Conservation (phyloP, 208 protist genomes). For the Blastocrithidia nonstop region DNA sequence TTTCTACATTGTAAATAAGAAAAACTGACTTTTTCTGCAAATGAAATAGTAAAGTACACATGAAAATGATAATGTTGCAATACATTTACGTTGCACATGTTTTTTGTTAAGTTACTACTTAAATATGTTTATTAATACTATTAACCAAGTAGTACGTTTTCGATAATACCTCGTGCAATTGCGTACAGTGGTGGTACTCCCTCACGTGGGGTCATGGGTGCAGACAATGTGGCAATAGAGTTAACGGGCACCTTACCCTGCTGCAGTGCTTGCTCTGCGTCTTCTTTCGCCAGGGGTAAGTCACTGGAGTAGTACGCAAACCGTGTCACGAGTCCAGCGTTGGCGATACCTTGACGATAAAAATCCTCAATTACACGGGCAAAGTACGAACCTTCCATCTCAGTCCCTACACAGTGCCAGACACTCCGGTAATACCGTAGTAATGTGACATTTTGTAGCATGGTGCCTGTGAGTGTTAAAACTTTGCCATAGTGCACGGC, state of each 20-base stretch:
- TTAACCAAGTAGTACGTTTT: constrained; percentile 27
- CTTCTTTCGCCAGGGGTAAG: constrained; percentile 45
- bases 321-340: constrained; percentile 33
- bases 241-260: constrained; percentile 2
- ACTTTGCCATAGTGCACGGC: constrained; percentile 57
- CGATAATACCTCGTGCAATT: constrained; percentile 65
- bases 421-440: constrained; percentile 73
- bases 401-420: constrained; percentile 66
- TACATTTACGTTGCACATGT: no score
- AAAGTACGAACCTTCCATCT: constrained; percentile 86
- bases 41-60: no score
- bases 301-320: constrained; percentile 85
- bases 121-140: not conserved
- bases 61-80: no score
- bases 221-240: constrained; percentile 28
- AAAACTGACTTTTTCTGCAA: no score
- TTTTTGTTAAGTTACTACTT: not conserved
- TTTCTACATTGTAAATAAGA: no score
- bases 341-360: constrained; percentile 58
- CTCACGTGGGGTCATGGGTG: constrained; percentile 55
- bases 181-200: constrained; percentile 79
- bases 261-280: constrained; percentile 24
- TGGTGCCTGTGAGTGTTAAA: constrained; percentile 69
- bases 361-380: constrained; percentile 71
- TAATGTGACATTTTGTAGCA: constrained; percentile 73